Evolutionary conservation across 1,284 basidiomycete species (phyloP).

Genomic region (Austroboletus novae-zelandiae): DNA sequence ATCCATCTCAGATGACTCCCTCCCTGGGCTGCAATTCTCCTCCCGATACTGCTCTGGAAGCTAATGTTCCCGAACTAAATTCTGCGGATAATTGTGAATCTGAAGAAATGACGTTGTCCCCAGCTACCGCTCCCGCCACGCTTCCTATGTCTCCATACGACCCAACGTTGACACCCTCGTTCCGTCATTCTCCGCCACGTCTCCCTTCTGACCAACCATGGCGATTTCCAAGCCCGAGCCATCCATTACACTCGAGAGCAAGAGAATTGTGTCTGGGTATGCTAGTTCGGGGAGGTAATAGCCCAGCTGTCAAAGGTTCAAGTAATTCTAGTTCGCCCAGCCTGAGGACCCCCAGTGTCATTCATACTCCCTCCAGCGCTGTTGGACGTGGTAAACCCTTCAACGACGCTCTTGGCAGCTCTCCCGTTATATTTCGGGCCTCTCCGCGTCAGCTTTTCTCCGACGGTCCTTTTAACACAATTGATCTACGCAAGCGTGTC

Average conservation of each 20-base stretch:
- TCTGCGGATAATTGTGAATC: not conserved
- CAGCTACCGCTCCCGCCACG: constrained; percentile 20
- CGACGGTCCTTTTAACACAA: constrained; percentile 28
- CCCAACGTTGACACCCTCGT: constrained; percentile 66
- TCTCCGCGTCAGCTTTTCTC: constrained; percentile 40
- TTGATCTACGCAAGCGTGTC: constrained; percentile 33
- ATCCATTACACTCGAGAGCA: constrained; percentile 60
- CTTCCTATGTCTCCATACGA: constrained; percentile 70
- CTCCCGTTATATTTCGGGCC: constrained; percentile 35
- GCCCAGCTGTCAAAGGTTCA: constrained; percentile 36
- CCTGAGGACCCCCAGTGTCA: constrained; percentile 25
- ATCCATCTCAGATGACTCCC: constrained; percentile 16
- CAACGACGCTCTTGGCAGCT: constrained; percentile 32
- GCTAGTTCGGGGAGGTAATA: constrained; percentile 45
- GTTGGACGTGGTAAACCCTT: constrained; percentile 27
- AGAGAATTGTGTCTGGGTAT: constrained; percentile 64
- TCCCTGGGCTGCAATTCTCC: constrained; percentile 3
- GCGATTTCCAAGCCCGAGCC: constrained; percentile 70
- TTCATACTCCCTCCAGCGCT: constrained; percentile 30
- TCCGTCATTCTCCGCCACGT: constrained; percentile 68
- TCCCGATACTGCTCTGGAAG: constrained; percentile 2
- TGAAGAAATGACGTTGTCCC: constrained; percentile 18
- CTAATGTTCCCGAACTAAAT: constrained; percentile 1
- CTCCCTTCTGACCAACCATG: constrained; percentile 72
- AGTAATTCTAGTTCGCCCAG: constrained; percentile 33